Base-by-base conservation (phyloP, 2,329 filamentous ascomycete species). In the Alternaria brassicicola region DNA sequence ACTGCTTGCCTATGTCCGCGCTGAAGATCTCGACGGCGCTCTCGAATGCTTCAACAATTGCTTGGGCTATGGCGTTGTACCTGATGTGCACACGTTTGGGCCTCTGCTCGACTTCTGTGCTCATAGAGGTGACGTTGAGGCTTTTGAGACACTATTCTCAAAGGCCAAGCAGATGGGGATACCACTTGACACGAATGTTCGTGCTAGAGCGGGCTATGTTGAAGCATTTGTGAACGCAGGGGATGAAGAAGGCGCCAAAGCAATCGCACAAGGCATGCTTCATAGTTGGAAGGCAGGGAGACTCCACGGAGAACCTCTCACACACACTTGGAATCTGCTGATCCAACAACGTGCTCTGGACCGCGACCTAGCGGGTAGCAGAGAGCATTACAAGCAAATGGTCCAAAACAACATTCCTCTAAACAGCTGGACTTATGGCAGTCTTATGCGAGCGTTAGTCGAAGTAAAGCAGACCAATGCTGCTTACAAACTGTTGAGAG, bases 251-350 rank as follows among this genome's bases (percentile, higher is more conserved):
- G 68, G 70, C 41, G 81, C 81, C 6, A 71, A 80, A 53, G 64
- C 66, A 10, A 81, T 86, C 65, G 89, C 89, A 3, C 83, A 88
- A 72, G 78, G 78, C 36, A 79, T 91, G 47, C 86, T 88, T 30
- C 72, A 84, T 47, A 83, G 64, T 42, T 69, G 70, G 59, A 61
- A 62, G 52, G 52, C 62, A 26, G 74, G 72, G 19, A 64, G 58
- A 4, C 73, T 86, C 1, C 72, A 81, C 17, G 83, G 86, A 1
- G 38, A 69, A 26, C 79, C 83, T 2, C 79, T 84, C 21, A 88
- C 88, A 2, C 80, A 83, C 30, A 86, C 92, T 70, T 97, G 91
- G 91, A 97, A 97, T 71, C 83, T 86, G 52, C 78, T 97, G 30
- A 80, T 97, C 4, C 82, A 84, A 55, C 86, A 89, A 59, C 84